Evolutionary conservation across 176 grass and related monocot species (phyloP).

Genomic region (Rhynchospora breviuscula): DNA sequence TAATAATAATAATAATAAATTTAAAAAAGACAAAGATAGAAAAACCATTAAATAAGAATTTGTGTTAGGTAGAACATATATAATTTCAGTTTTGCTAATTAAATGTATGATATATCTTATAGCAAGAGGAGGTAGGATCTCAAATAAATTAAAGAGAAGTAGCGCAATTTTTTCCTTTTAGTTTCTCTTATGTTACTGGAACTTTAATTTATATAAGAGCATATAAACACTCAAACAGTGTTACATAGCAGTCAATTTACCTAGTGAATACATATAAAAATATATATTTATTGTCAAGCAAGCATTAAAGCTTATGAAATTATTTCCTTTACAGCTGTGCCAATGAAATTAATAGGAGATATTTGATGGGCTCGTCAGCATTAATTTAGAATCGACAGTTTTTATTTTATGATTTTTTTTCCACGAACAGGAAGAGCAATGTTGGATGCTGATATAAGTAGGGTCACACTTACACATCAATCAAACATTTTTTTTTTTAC

Average conservation of each 20-base stretch:
- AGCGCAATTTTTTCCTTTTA: background rate
- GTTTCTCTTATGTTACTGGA: background rate
- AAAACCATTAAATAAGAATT: background rate
- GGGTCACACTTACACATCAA: conserved; percentile 9
- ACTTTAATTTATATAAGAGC: background rate
- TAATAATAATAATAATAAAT: background rate
- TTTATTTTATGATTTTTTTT: background rate
- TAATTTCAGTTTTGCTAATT: background rate
- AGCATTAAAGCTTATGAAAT: background rate
- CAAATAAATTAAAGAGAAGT: background rate
- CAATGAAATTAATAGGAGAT: background rate
- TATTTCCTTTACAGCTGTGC: background rate
- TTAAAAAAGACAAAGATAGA: background rate
- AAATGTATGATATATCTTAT: background rate
- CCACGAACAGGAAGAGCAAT: background rate
- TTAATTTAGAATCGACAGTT: background rate
- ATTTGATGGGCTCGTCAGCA: background rate
- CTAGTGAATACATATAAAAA: background rate
- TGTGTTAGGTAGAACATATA: background rate
- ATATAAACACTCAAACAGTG: background rate
- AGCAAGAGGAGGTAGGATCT: too few relatives aligned
- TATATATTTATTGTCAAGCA: background rate
- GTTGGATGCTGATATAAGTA: background rate
- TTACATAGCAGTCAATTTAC: background rate
- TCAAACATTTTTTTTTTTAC: background rate